Evolutionary conservation across 495 filamentous ascomycete species (phyloP), one percentile per base, ranked within the genome.

Genomic region (Glonium stellatum): DNA sequence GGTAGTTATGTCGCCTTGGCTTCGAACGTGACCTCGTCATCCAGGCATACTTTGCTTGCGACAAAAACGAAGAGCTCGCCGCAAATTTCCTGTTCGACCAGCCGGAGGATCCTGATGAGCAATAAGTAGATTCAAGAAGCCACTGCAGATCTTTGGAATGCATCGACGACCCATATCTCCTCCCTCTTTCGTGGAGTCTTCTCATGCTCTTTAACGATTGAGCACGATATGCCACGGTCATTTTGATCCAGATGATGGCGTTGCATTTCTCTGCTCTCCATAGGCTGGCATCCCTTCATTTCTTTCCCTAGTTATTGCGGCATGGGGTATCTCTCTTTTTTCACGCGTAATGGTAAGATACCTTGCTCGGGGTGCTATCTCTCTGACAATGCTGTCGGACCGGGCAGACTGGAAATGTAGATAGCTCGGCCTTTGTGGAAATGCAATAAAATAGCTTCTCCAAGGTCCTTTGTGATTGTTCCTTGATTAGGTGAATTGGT

Each of bases 21-120:
- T 98, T 98, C 72, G 83, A 91, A 54, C 86, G 92, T 31, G 92
- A 97, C 67, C 81, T 87, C 64, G 95, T 92, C 46, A 96, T 98
- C 70, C 93, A 98, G 77, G 93, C 93, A 12, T 98, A 97, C 77
- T 97, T 98, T 71, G 93, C 93, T 6, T 98, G 93, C 72, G 93
- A 98, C 75, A 98, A 97, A 80, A 97, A 98, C 72, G 93, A 98
- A 74, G 93, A 98, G 71, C 78, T 97, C 37, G 92, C 93, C 3
- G 93, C 93, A 34, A 98, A 98, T 70, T 97, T 97, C 75, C 79
- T 98, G 55, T 98, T 98, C 69, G 93, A 98, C 64, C 90, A 97
- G 71, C 91, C 92, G 1, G 90, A 93, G 59, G 93, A 97, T 31
- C 86, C 87, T 36, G 87, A 90, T 56, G 81, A 87, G 55, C 67